Evolutionary conservation across 495 filamentous ascomycete species (phyloP).

Genomic region (Ascobolus immersus): DNA sequence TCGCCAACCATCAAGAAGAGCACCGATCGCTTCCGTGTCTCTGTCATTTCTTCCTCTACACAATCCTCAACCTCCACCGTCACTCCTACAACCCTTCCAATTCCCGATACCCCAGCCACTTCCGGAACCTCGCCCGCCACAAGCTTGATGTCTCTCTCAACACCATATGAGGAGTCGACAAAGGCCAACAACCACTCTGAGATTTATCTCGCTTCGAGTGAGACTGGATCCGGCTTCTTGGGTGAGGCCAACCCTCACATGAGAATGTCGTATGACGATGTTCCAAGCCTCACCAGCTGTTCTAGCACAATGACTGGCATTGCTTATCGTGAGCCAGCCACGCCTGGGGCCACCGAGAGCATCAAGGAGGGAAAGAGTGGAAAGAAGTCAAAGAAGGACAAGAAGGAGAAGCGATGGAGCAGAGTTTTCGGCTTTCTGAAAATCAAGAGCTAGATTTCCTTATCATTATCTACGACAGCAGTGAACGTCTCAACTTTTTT

Average conservation of each 20-base stretch:
- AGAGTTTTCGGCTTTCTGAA: conserved; percentile 15
- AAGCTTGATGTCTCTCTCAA: background rate
- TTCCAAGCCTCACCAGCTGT: conserved; percentile 15
- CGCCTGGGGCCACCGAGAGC: conserved; percentile 8
- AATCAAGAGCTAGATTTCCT: conserved; percentile 10
- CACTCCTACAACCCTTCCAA: conserved; percentile 1
- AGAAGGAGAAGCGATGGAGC: conserved; percentile 14
- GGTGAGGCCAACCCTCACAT: conserved; percentile 16
- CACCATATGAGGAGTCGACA: background rate
- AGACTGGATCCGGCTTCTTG: conserved; percentile 11
- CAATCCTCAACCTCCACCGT: conserved; percentile 12
- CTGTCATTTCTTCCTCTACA: conserved; percentile 11
- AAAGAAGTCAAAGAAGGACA: conserved; percentile 10
- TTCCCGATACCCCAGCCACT: conserved; percentile 10
- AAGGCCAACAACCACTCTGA: background rate
- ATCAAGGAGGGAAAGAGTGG: conserved; percentile 5
- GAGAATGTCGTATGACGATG: conserved; percentile 16
- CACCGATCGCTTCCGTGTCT: too few relatives aligned
- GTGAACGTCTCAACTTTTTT: too few relatives aligned
- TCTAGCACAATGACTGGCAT: conserved; percentile 16
- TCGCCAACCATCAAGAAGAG: too few relatives aligned
- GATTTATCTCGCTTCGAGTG: background rate
- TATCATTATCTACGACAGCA: too few relatives aligned
- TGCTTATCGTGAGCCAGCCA: conserved; percentile 14
- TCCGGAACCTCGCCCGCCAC: background rate